A percentile compares a stretch with the other conserved stretches of the same genome.
These are phyloP conservation scores for Xylaria sp. DNA, from an alignment of 495 filamentous ascomycete genomes.

Conservation along the genomic window DNA sequence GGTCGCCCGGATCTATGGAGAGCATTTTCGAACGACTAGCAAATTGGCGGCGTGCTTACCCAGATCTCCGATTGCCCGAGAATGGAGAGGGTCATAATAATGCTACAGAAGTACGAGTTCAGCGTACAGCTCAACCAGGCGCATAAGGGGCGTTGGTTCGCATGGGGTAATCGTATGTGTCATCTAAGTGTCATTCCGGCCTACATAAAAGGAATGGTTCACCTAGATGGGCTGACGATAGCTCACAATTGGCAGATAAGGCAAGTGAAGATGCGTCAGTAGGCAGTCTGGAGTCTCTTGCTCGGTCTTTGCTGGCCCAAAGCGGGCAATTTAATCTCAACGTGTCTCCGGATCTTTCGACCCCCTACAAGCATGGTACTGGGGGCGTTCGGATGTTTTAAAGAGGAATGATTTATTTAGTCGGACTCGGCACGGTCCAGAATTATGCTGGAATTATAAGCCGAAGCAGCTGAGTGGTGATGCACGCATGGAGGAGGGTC, in stretches of 20 bases:
- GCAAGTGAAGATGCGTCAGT: neutral
- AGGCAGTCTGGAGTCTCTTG: neutral
- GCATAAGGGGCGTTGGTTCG: slow-evolving; percentile 27
- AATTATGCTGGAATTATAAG: neutral
- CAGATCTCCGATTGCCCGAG: slow-evolving; percentile 37
- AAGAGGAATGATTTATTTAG: neutral
- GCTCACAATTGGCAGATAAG: neutral
- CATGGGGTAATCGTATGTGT: too few species aligned
- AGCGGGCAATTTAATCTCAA: neutral
- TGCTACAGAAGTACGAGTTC: slow-evolving; percentile 34
- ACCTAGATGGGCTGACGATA: neutral
- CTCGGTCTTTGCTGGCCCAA: slow-evolving; percentile 6
- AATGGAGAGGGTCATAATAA: slow-evolving; percentile 23
- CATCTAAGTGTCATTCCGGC: neutral
- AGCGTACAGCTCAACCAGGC: slow-evolving; percentile 37
- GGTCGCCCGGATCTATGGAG: neutral
- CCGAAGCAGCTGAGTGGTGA: neutral
- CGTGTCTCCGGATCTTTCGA: neutral
- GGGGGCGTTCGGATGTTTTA: neutral
- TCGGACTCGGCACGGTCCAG: neutral
- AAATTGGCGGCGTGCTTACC: slow-evolving; percentile 35
- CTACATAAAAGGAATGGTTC: neutral
- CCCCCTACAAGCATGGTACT: neutral
- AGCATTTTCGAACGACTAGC: slow-evolving; percentile 10
- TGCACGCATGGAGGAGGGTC: neutral